Conservation (phyloP, 2,329 filamentous ascomycete species). For the Dactylellina leptospora region DNA sequence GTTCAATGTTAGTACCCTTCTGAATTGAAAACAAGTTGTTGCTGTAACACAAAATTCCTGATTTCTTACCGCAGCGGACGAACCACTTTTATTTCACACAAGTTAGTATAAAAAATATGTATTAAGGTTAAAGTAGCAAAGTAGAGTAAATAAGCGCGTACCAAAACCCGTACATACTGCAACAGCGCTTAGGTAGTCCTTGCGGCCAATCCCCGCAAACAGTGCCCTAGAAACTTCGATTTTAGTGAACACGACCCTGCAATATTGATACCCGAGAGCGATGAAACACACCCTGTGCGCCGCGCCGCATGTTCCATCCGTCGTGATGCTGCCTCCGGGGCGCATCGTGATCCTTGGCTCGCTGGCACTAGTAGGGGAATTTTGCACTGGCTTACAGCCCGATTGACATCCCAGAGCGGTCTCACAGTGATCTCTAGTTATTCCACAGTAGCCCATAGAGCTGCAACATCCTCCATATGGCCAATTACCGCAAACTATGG, state of each 20-base stretch:
- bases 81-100: neutral
- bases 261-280: neutral
- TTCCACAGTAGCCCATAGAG: constrained; percentile 54
- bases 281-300: constrained; percentile 59
- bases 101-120: neutral
- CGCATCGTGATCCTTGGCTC: constrained; percentile 50
- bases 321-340: constrained; percentile 60
- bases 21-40: too few relatives aligned
- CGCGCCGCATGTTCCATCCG: constrained; percentile 67
- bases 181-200: constrained; percentile 63
- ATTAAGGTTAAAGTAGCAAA: neutral
- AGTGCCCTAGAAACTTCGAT: constrained; percentile 58
- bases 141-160: neutral
- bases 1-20: neutral
- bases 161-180: constrained; percentile 69
- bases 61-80: constrained; percentile 55
- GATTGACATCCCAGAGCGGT: constrained; percentile 57
- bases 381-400: constrained; percentile 56
- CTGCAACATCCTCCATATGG: constrained; percentile 58
- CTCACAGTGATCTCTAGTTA: constrained; percentile 46
- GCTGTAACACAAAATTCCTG: too few relatives aligned
- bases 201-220: constrained; percentile 66
- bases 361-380: constrained; percentile 22
- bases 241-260: neutral
- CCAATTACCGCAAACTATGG: constrained; percentile 44